A percentile compares a stretch with the other conserved stretches of the same genome.
Conservation (phyloP, 352 stramenopile genomes). For the Globisporangium apiculatum region DNA sequence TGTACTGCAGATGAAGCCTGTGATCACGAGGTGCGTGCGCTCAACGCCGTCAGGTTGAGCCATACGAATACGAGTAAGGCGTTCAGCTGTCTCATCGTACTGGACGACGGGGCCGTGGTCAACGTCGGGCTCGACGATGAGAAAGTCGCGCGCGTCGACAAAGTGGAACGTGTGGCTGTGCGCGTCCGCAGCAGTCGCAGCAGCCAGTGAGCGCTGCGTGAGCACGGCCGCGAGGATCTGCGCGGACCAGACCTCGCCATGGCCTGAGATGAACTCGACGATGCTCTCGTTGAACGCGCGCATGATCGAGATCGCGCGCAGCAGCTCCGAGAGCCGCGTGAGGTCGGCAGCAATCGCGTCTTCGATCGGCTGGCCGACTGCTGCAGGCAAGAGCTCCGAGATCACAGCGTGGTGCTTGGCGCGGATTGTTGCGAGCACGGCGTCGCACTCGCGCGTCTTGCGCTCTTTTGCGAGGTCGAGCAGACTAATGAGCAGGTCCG, state of each 20-base stretch:
- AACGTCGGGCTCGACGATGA: constrained; percentile 71
- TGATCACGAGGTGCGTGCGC: constrained; percentile 89
- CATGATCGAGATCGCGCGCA: constrained; percentile 87
- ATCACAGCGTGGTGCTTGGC: constrained; percentile 80
- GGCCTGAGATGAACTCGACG: constrained; percentile 92
- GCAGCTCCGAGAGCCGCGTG: constrained; percentile 63
- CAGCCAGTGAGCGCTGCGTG: constrained; percentile 17
- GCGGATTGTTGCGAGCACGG: constrained; percentile 62
- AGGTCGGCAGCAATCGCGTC: constrained; percentile 57
- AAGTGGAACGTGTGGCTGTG: constrained; percentile 79
- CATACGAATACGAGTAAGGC: too few species aligned
- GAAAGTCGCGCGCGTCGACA: constrained; percentile 89
- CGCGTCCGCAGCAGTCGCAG: constrained; percentile 25
- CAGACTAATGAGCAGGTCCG: constrained; percentile 91
- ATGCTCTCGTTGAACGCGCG: constrained; percentile 81
- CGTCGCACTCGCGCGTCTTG: constrained; percentile 59
- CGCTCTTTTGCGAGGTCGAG: constrained; percentile 85
- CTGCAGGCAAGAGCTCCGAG: constrained; percentile 36
- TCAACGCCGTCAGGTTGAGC: constrained; percentile 21
- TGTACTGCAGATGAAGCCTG: constrained; percentile 95
- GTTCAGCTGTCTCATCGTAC: constrained; percentile 44
- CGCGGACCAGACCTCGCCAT: constrained; percentile 94
- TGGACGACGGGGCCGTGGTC: constrained; percentile 76
- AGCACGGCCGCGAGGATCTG: constrained; percentile 87
- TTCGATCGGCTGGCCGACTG: constrained; percentile 48